Evolutionary conservation across 352 stramenopile species (phyloP).

Genomic region (Phytophthora sojae): DNA sequence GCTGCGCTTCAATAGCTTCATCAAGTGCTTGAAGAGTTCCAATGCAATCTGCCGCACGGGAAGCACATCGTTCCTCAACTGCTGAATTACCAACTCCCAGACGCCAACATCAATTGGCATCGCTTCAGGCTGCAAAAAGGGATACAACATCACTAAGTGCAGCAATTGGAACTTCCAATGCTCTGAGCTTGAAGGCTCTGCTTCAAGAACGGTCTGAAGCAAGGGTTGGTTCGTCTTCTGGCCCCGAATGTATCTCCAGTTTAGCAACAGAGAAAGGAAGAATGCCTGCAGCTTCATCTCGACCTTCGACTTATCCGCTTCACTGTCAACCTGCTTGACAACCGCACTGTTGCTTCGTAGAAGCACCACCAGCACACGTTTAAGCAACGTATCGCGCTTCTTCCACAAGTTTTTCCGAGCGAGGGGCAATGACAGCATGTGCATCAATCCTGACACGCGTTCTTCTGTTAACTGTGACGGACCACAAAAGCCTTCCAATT

Average conservation of each 20-base stretch:
- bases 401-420: conserved; percentile 62
- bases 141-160: conserved; percentile 74
- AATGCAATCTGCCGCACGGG: conserved; percentile 69
- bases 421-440: conserved; percentile 52
- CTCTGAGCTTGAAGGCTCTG: conserved; percentile 47
- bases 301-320: conserved; percentile 67
- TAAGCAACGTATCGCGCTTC: conserved; percentile 43
- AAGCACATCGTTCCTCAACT: conserved; percentile 65
- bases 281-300: conserved; percentile 62
- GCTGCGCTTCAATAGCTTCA: conserved; percentile 55
- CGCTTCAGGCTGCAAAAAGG: conserved; percentile 58
- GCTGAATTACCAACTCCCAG: conserved; percentile 62
- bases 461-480: conserved; percentile 53
- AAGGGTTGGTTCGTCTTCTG: conserved; percentile 21
- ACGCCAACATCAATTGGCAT: conserved; percentile 49
- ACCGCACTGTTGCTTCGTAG: conserved; percentile 58
- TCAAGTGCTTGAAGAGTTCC: conserved; percentile 56
- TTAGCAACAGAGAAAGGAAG: conserved; percentile 58
- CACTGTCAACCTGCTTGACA: conserved; percentile 59
- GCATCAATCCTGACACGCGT: conserved; percentile 36
- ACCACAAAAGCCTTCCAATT: conserved; percentile 49
- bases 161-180: conserved; percentile 87
- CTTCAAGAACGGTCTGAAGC: conserved; percentile 43
- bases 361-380: conserved; percentile 50
- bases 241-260: conserved; percentile 59